phyloP scores from a whole-genome alignment of 768 basidiomycete genomes.

The Dictyophora rubrovolvata region DNA sequence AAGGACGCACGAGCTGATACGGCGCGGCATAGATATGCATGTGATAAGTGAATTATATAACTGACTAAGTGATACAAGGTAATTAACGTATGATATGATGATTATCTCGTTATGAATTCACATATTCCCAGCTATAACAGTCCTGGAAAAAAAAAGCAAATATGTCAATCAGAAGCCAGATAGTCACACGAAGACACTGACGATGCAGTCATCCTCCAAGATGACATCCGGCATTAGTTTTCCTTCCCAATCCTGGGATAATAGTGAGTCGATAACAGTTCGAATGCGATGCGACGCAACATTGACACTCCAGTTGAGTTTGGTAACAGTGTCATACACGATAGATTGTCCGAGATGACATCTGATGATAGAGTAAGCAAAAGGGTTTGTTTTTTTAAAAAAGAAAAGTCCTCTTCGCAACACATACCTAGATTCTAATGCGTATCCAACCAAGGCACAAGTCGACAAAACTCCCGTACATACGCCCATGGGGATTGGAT shows the following conservation, averaged over 20 bases:
- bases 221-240: slow-evolving; percentile 35
- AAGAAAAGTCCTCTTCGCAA: neutral
- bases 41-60: too few species aligned
- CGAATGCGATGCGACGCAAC: slow-evolving; percentile 61
- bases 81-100: neutral
- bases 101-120: neutral
- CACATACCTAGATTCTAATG: slow-evolving; percentile 57
- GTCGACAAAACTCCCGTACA: slow-evolving; percentile 69
- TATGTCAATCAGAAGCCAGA: neutral
- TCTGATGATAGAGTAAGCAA: slow-evolving; percentile 18
- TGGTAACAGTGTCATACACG: slow-evolving; percentile 77
- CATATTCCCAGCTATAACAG: slow-evolving; percentile 62
- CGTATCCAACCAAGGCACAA: slow-evolving; percentile 81
- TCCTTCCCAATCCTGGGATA: slow-evolving; percentile 33
- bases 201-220: slow-evolving; percentile 56
- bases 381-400: neutral
- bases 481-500: slow-evolving; percentile 82
- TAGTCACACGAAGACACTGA: slow-evolving; percentile 24
- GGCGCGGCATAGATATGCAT: too few species aligned
- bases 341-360: slow-evolving; percentile 84
- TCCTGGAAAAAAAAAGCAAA: slow-evolving; percentile 33
- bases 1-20: too few species aligned
- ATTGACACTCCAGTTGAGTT: slow-evolving; percentile 71
- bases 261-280: slow-evolving; percentile 58
- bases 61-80: neutral